A percentile compares a stretch with the other conserved stretches of the same genome.
phyloP scores from a whole-genome alignment of 1,284 basidiomycete species.

The Filobasidium uniguttulatum region DNA sequence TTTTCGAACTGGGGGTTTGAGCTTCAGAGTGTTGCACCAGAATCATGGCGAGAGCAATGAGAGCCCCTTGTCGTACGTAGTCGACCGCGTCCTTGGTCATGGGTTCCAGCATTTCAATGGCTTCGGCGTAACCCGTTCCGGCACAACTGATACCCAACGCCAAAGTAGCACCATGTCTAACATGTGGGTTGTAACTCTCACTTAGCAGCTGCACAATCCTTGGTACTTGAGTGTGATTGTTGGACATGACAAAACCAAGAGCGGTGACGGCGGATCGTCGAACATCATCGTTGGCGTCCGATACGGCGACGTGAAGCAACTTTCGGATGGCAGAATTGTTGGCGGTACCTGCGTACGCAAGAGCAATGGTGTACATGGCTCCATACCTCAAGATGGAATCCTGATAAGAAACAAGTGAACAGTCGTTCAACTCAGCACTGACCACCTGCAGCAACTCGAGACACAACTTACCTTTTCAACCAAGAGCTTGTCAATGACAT shows the following conservation, averaged over 20 bases:
- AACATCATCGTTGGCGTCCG: constrained; percentile 92
- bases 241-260: constrained; percentile 86
- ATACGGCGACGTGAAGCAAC: constrained; percentile 84
- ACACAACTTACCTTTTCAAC: constrained; percentile 59
- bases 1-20: constrained; percentile 61
- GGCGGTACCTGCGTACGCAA: constrained; percentile 87
- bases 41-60: constrained; percentile 86
- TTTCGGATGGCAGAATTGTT: constrained; percentile 83
- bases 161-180: constrained; percentile 85
- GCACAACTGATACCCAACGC: constrained; percentile 91
- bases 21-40: constrained; percentile 88
- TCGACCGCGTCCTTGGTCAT: constrained; percentile 95
- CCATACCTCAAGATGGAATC: constrained; percentile 91
- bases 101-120: constrained; percentile 84
- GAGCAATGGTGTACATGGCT: constrained; percentile 83
- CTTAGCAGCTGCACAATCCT: constrained; percentile 86
- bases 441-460: background rate
- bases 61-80: constrained; percentile 94
- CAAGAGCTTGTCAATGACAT: constrained; percentile 57
- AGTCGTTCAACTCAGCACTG: background rate
- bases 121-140: constrained; percentile 89
- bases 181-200: constrained; percentile 97
- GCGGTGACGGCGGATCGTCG: constrained; percentile 85
- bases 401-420: constrained; percentile 41
- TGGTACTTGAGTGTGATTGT: constrained; percentile 85